A percentile compares a stretch with the other conserved stretches of the same genome.
Evolutionary conservation across 2,329 filamentous ascomycete genomes (phyloP).

Genomic region (Fusarium verticillioides): DNA sequence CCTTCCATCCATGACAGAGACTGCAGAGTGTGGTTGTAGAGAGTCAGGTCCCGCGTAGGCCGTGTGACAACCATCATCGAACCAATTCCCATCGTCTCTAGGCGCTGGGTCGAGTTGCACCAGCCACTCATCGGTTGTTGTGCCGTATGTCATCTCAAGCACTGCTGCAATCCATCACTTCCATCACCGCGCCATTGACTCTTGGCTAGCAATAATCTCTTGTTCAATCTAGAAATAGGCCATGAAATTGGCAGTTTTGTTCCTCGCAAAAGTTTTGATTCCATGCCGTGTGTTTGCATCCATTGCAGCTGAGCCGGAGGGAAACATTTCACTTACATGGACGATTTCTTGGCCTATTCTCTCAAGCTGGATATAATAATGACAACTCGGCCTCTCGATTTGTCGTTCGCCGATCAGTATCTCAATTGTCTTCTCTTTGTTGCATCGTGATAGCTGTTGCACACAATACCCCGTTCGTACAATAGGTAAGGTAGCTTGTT

Average conservation of each 20-base stretch:
- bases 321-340: constrained; percentile 38
- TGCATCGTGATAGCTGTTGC: constrained; percentile 7
- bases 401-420: background rate
- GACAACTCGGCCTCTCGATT: constrained; percentile 7
- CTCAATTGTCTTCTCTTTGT: background rate
- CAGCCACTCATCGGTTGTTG: constrained; percentile 36
- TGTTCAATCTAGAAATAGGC: constrained; percentile 12
- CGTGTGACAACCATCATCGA: constrained; percentile 29
- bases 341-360: constrained; percentile 19
- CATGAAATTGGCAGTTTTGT: constrained; percentile 17
- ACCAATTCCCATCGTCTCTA: constrained; percentile 40
- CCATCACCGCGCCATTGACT: constrained; percentile 41
- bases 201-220: constrained; percentile 35
- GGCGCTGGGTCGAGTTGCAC: constrained; percentile 40
- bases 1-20: background rate
- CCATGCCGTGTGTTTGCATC: constrained; percentile 14
- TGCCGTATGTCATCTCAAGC: constrained; percentile 24
- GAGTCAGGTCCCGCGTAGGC: constrained; percentile 17
- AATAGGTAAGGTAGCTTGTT: background rate
- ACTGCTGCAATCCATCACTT: constrained; percentile 37
- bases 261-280: constrained; percentile 9
- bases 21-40: constrained; percentile 26
- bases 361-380: constrained; percentile 13
- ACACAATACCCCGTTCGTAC: background rate
- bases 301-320: background rate